A percentile compares a stretch with the other conserved stretches of the same genome.
Evolutionary conservation across 768 basidiomycete genomes (phyloP).

Genomic region (Pleurotus ostreatus): DNA sequence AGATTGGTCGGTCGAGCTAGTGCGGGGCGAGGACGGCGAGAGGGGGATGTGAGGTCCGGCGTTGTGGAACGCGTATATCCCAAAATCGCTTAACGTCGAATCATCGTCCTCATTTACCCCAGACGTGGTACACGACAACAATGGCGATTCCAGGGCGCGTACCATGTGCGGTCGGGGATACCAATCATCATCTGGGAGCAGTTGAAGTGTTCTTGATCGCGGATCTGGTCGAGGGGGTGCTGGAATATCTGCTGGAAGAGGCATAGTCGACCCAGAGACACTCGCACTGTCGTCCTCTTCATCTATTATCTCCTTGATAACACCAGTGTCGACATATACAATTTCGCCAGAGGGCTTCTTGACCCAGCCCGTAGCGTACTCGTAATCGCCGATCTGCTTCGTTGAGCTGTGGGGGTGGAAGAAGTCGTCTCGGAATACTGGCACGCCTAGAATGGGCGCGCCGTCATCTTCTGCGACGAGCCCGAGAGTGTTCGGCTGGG

Average conservation of each 20-base stretch:
- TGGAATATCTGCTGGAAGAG: slow-evolving; percentile 1
- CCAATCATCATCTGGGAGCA: not conserved
- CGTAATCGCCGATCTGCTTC: not conserved
- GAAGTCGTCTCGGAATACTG: not conserved
- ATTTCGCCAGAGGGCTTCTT: slow-evolving; percentile 1
- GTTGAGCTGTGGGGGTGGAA: not conserved
- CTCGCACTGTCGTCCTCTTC: not conserved
- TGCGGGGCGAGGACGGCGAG: not conserved
- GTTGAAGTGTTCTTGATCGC: not conserved
- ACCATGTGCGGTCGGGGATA: not conserved
- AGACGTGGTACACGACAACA: not conserved
- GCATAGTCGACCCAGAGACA: not conserved
- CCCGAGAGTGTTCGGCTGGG: slow-evolving; percentile 3
- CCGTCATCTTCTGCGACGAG: slow-evolving; percentile 1
- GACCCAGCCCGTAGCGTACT: not conserved
- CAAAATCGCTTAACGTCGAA: not conserved
- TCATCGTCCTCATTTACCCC: not conserved
- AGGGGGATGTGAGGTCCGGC: too few relatives aligned
- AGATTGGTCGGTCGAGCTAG: not conserved
- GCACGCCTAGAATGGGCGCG: not conserved
- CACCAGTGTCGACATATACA: not conserved
- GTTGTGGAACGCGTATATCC: not conserved
- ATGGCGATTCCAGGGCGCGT: not conserved
- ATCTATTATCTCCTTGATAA: not conserved
- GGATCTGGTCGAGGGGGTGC: slow-evolving; percentile 1